phyloP scores from a whole-genome alignment of 2,329 filamentous ascomycete genomes.

The Aspergillus persii region DNA sequence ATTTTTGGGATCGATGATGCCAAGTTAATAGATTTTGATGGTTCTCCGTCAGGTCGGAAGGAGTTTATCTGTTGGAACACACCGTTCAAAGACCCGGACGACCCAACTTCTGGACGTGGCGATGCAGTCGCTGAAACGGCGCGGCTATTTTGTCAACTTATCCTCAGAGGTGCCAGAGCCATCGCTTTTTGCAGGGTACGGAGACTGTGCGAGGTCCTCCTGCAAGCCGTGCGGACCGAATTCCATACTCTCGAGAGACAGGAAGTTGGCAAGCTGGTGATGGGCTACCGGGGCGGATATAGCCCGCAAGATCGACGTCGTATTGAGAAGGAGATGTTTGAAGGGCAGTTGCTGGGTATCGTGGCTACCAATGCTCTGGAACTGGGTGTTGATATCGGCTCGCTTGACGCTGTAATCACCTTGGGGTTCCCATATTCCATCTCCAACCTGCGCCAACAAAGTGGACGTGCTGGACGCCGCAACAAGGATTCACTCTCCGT shows the following conservation, averaged over 20 bases:
- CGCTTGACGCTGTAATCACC: slow-evolving; percentile 87
- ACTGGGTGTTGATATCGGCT: slow-evolving; percentile 91
- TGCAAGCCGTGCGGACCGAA: slow-evolving; percentile 76
- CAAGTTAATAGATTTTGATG: slow-evolving; percentile 81
- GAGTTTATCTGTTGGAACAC: slow-evolving; percentile 99
- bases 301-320: slow-evolving; percentile 82
- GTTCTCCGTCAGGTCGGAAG: slow-evolving; percentile 86
- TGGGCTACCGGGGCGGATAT: slow-evolving; percentile 95
- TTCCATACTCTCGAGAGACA: slow-evolving; percentile 68
- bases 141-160: slow-evolving; percentile 82
- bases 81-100: slow-evolving; percentile 83
- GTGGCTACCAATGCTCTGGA: slow-evolving; percentile 92
- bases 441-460: slow-evolving; percentile 90
- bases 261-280: slow-evolving; percentile 76
- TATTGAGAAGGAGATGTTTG: slow-evolving; percentile 96
- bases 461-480: slow-evolving; percentile 82
- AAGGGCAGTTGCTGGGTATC: slow-evolving; percentile 87
- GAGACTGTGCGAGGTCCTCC: slow-evolving; percentile 81
- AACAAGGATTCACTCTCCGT: slow-evolving; percentile 93
- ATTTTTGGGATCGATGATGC: slow-evolving; percentile 89
- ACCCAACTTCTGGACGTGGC: slow-evolving; percentile 81
- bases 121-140: slow-evolving; percentile 84
- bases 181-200: slow-evolving; percentile 91
- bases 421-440: slow-evolving; percentile 96
- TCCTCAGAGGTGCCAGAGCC: slow-evolving; percentile 82